phyloP scores from a whole-genome alignment of 148 eudicot species.

The Limonium bicolor region DNA sequence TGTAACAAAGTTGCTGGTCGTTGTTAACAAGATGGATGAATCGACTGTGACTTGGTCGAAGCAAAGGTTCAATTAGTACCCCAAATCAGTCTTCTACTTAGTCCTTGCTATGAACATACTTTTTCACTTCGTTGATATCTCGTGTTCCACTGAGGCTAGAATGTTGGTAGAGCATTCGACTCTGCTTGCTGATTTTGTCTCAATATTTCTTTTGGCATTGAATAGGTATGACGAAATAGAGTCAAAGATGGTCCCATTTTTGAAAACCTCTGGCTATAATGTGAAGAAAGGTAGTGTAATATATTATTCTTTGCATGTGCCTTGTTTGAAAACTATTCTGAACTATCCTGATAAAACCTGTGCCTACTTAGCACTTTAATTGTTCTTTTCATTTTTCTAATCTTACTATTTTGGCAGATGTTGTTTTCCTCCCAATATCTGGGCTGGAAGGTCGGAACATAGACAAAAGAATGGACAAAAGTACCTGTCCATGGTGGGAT shows the following conservation, averaged over 20 bases:
- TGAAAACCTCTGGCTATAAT: slow-evolving; percentile 72
- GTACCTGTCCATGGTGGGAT: slow-evolving; percentile 73
- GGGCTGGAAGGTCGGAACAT: slow-evolving; percentile 73
- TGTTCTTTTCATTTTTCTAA: not conserved
- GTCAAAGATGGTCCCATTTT: slow-evolving; percentile 74
- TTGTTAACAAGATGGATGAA: slow-evolving; percentile 88
- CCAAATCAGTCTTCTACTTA: no score
- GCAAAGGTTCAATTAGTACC: no score
- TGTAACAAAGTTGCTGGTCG: slow-evolving; percentile 78
- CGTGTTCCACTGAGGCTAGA: no score
- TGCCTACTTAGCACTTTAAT: not conserved
- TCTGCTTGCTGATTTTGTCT: not conserved
- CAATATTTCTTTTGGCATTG: not conserved
- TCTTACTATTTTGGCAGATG: slow-evolving; percentile 38
- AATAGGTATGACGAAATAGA: slow-evolving; percentile 91
- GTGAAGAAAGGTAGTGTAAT: slow-evolving; percentile 72
- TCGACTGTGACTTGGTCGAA: slow-evolving; percentile 97
- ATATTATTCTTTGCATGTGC: not conserved
- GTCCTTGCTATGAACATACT: no score
- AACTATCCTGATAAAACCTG: no score
- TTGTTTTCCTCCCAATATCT: slow-evolving; percentile 82
- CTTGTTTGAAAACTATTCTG: not conserved
- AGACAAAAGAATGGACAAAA: slow-evolving; percentile 49
- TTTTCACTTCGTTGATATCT: no score
- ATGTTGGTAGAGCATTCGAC: no score